phyloP scores from a whole-genome alignment of 495 filamentous ascomycete species.

The Aspergillus sclerotiicarbonarius region DNA sequence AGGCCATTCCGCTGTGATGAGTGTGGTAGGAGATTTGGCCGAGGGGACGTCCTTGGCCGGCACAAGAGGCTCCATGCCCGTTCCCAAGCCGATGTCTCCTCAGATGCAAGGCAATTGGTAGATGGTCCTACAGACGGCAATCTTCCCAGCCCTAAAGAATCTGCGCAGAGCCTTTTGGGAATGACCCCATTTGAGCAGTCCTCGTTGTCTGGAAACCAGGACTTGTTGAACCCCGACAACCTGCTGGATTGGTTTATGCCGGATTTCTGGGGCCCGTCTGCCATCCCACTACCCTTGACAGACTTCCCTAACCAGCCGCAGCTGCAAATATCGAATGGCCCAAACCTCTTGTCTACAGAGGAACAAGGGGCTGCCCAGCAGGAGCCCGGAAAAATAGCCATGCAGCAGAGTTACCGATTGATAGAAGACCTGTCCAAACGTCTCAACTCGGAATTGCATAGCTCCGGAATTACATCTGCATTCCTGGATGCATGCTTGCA shows the following conservation, averaged over 20 bases:
- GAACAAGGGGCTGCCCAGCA: not conserved
- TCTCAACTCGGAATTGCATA: conserved; percentile 15
- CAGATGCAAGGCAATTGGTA: not conserved
- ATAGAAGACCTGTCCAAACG: conserved; percentile 19
- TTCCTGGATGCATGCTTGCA: conserved; percentile 20
- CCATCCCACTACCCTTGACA: conserved; percentile 8
- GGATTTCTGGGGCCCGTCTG: conserved; percentile 7
- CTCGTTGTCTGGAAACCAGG: not conserved
- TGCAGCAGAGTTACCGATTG: conserved; percentile 16
- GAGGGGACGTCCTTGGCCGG: conserved; percentile 20
- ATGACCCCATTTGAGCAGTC: not conserved
- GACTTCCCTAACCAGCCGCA: conserved; percentile 1
- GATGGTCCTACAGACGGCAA: not conserved
- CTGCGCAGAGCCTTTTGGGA: not conserved
- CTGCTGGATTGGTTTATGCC: conserved; percentile 22
- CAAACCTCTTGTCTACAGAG: not conserved
- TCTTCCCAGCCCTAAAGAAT: not conserved
- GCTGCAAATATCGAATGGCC: not conserved
- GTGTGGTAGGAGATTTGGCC: conserved; percentile 19
- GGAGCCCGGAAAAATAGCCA: conserved; percentile 11
- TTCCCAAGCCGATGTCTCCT: not conserved
- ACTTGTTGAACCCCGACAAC: conserved; percentile 7
- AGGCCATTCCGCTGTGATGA: conserved; percentile 19
- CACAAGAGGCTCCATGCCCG: conserved; percentile 15
- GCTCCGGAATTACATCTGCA: conserved; percentile 15